Percentiles rank a stretch among this genome's conserved stretches.
phyloP scores from a whole-genome alignment of 805 yeast species.

The Spathaspora boniae region DNA sequence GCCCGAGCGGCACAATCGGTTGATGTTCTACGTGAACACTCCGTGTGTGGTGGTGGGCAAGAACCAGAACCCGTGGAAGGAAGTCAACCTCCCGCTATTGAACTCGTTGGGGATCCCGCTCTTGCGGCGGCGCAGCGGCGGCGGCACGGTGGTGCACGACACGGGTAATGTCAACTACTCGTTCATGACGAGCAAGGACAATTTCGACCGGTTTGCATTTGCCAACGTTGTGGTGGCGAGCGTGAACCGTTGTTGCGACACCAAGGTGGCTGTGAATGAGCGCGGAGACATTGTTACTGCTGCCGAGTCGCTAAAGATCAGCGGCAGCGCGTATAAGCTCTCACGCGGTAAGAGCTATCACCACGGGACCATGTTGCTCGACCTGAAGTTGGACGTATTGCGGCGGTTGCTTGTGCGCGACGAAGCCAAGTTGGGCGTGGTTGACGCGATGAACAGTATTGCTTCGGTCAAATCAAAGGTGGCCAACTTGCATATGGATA shows the following conservation, averaged over 20 bases:
- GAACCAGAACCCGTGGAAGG: conserved; percentile 94
- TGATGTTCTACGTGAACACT: conserved; percentile 70
- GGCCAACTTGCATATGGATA: conserved; percentile 51
- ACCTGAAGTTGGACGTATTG: conserved; percentile 59
- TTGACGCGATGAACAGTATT: conserved; percentile 52
- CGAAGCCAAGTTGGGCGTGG: conserved; percentile 32
- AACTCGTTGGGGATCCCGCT: conserved; percentile 55
- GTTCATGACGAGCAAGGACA: conserved; percentile 64
- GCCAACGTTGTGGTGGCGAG: conserved; percentile 40
- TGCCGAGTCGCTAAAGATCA: conserved; percentile 48
- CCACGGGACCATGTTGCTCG: conserved; percentile 91
- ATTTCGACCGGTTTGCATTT: conserved; percentile 60
- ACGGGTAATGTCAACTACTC: conserved; percentile 84
- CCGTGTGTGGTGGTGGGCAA: conserved; percentile 94
- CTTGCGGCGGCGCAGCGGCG: conserved; percentile 82
- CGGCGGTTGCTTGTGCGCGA: conserved; percentile 55
- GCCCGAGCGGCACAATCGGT: conserved; percentile 37
- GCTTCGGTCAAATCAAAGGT: conserved; percentile 83
- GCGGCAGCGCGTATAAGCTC: conserved; percentile 91
- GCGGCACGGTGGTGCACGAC: conserved; percentile 97
- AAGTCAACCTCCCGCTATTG: conserved; percentile 60
- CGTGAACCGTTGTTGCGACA: conserved; percentile 18
- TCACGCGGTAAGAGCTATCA: conserved; percentile 82
- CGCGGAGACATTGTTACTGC: conserved; percentile 75
- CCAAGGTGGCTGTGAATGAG: conserved; percentile 46